Base-by-base conservation (phyloP, 2,329 filamentous ascomycete species). In the Fusarium metavorans region DNA sequence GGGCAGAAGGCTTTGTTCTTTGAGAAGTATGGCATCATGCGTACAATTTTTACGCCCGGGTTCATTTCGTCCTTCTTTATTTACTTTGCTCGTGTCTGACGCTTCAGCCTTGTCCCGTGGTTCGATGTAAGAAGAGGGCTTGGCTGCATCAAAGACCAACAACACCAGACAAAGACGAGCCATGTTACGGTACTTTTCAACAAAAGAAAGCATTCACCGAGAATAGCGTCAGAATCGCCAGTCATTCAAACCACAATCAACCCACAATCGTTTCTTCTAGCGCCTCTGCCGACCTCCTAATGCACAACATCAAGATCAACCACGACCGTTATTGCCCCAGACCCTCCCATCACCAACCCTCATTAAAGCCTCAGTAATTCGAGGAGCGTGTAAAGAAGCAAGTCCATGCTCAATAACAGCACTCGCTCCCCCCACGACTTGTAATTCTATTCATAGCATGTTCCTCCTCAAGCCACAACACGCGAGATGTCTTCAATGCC, bases 251-350 rank as follows among this genome's bases (percentile, higher is more conserved):
- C 43, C 41, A 63, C 25, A 48, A 27, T 52, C 45, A 45, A 25
- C 45, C 48, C 35, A 45, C 43, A 50, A 32, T 25, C 34, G 27
- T 35, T 52, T 56, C 41, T 66, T 75, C 61, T 72, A 72, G 68
- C 71, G 64, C 52, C 71, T 65, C 71, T 72, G 48, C 41, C 54
- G 30, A 48, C 35, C 63, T 72, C 71, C 71, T 69, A 41, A 69
- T 69, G 71, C 72, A 74, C 68, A 74, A 69, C 68, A 74, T 71
- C 30, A 35, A 27, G n/a, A 68, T 68, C 59, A 61, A 68, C 63
- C 32, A 41, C 58, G 45, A 65, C 61, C 39, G 39, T 60, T 64
- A 60, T 68, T 74, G 68, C 71, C 71, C 71, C 71, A 54, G 62
- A 59, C 67, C 20, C 57, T 32, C 30, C 57, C 16, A 16, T 50